Evolutionary conservation across 2,329 filamentous ascomycete species (phyloP), one percentile per base, ranked within the genome.

Genomic region (Microsporum canis): DNA sequence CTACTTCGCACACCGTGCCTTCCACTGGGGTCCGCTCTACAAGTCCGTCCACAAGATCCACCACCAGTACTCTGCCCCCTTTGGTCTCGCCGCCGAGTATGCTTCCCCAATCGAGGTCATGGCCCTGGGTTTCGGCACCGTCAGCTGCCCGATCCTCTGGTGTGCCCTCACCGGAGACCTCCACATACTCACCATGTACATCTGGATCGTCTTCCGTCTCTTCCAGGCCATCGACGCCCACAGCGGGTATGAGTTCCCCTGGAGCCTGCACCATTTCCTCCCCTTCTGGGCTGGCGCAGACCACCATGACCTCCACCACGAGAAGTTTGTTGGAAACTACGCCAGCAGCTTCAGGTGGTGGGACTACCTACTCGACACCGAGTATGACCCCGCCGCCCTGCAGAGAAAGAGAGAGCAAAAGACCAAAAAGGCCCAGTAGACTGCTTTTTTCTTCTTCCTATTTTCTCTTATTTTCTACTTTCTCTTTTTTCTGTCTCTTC

Each of bases 311-410:
- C 80, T 91, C 51, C 94, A 99, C 78, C 94, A 99, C 78, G 94
- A 99, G 80, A 90, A 91, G 73, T 99, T 99, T 78, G 91, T 99
- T 65, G 94, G 94, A 69, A 99, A 99, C 81, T 99, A 97, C 75
- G 81, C 92, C 58, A 96, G 91, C 72, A 95, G 89, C 80, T 99
- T 99, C 85, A 84, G 92, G 75, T 99, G 94, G 94, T 99, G 94
- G 94, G 94, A 99, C 79, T 95, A 88, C 75, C 75, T 86, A 68
- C 82, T 97, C 67, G 91, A 96, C 76, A 99, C 94, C 64, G 92
- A 99, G 82, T 89, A 89, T 65, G 90, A 89, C 59, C 84, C 89
- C 41, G 92, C 95, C 76, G 89, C 92, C 45, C 83, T 88, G 69
- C 91, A 91, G 85, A 83, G 82, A 72, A 86, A 91, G 71, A 84